phyloP scores from a whole-genome alignment of 257 asterid species.

The Solanum boliviense region DNA sequence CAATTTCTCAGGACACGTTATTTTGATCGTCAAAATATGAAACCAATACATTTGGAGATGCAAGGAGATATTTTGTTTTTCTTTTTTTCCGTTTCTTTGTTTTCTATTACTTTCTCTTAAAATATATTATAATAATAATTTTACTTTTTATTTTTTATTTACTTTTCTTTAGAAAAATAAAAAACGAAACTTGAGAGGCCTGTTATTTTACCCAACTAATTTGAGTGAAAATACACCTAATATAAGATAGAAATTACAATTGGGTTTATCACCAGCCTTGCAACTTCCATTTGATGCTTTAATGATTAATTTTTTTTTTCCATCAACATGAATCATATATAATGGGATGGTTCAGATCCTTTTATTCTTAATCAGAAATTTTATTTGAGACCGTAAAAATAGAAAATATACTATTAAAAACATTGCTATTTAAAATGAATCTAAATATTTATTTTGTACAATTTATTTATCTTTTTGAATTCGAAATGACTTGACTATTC shows the following conservation, averaged over 20 bases:
- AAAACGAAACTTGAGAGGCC: not conserved
- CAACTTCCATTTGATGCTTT: not conserved
- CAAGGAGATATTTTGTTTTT: too few species aligned
- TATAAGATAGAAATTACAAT: not conserved
- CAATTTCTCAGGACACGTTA: too few species aligned
- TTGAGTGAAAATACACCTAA: not conserved
- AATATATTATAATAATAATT: not conserved
- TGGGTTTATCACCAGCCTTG: not conserved
- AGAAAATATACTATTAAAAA: not conserved
- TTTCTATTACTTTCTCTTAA: not conserved
- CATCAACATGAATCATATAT: not conserved
- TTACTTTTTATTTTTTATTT: not conserved
- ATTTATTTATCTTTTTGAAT: not conserved
- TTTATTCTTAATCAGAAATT: not conserved
- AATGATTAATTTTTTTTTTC: not conserved
- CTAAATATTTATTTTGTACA: not conserved
- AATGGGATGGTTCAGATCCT: accelerated
- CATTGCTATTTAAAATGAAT: too few species aligned
- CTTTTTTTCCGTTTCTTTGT: too few species aligned
- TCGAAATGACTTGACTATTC: not conserved
- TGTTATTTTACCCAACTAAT: not conserved
- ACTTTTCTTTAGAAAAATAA: not conserved
- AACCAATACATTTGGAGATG: too few species aligned
- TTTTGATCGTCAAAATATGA: too few species aligned
- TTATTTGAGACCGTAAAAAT: not conserved